Percentiles rank a stretch among this genome's conserved stretches.
Evolutionary conservation across 495 filamentous ascomycete genomes (phyloP).

Genomic region (Glutinoglossum americanum): DNA sequence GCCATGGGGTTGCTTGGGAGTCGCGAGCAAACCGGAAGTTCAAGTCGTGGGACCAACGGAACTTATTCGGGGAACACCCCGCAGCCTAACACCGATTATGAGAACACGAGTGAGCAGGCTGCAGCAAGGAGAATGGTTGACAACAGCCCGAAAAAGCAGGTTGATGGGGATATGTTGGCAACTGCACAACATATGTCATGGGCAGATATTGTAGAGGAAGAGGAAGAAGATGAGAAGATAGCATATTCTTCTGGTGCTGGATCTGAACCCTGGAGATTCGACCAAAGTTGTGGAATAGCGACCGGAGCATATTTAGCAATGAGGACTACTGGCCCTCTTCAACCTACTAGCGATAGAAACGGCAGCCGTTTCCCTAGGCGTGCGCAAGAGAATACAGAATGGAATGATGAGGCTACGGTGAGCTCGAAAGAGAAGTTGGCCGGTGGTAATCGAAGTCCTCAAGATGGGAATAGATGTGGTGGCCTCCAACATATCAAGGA

Average conservation of each 20-base stretch:
- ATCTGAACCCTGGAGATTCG: neutral
- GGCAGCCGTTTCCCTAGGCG: neutral
- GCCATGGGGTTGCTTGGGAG: neutral
- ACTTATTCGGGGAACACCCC: neutral
- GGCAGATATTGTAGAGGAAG: neutral
- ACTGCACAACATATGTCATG: neutral
- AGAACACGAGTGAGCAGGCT: neutral
- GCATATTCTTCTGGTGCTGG: neutral
- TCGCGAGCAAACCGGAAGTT: neutral
- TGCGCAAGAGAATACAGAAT: no score
- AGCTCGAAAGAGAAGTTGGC: no score
- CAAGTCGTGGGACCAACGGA: neutral
- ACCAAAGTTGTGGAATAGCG: neutral
- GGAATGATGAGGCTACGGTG: no score
- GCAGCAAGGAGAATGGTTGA: no score
- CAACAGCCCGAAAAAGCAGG: neutral
- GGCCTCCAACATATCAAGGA: no score
- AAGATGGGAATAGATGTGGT: no score
- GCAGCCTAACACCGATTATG: neutral
- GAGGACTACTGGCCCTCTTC: neutral
- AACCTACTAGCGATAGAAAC: neutral
- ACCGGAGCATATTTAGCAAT: neutral
- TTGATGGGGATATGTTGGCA: no score
- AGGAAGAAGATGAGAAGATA: neutral
- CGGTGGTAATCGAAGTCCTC: no score